Evolutionary conservation across 164 flowering plant species (phyloP), one percentile per base, ranked within the genome.

Genomic region (Malania oleifera): DNA sequence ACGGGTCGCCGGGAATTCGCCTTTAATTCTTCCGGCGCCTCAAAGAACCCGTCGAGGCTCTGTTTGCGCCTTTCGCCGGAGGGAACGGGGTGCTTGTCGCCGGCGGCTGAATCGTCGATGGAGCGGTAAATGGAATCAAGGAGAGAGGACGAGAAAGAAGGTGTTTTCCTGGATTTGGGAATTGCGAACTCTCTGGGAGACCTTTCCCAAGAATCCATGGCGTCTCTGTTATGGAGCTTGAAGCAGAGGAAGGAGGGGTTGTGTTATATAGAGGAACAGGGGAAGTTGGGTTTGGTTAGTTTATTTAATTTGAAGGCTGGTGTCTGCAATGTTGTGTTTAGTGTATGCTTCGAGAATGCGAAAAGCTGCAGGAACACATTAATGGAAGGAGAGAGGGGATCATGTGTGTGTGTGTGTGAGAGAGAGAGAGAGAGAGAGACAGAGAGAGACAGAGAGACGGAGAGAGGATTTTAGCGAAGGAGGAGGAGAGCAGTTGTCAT

Each of bases 141-240:
- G 38, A 54, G 53, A 18, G 53, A 46, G 27, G 39, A 46, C 37
- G 24, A 31, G 41, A 65, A 47, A 31, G 58, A 50, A 13, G 53
- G 8, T 4, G 18, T 23, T 25, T 29, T 5, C 13, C 53, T 23
- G 7, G 53, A 27, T 50, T 25, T 25, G 29, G 28, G 53, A 3
- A 50, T 6, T 5, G 8, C 22, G 7, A 19, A 47, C 9, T 24
- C 23, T 47, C 51, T 11, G 14, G 9, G 43, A 9, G 22, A 5
- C 26, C 51, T 19, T 1, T 3, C 18, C 26, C n/a, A n/a, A n/a
- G n/a, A n/a, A n/a, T n/a, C n/a, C n/a, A n/a, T n/a, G n/a, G n/a
- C n/a, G n/a, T n/a, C n/a, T n/a, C n/a, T n/a, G n/a, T n/a, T n/a
- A n/a, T n/a, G n/a, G n/a, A n/a, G n/a, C n/a, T n/a, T n/a, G n/a